A percentile compares a stretch with the other conserved stretches of the same genome.
Evolutionary conservation across 2,329 filamentous ascomycete species (phyloP).

Genomic region (Ceratocystis harringtonii): DNA sequence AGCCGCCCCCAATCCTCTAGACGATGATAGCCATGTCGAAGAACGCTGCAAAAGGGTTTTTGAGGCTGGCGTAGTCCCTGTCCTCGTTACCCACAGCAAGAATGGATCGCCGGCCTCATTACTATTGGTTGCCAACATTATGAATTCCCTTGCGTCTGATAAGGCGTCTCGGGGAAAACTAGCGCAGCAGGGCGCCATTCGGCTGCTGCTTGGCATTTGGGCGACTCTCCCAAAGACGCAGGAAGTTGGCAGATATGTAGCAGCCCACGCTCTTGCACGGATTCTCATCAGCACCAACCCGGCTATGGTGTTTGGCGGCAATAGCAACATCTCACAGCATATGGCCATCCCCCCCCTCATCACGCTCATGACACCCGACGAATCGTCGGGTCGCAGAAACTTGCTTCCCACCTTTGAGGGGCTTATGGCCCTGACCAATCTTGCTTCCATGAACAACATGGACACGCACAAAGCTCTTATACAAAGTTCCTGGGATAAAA

Average conservation of each 20-base stretch:
- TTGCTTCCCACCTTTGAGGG: slow-evolving; percentile 81
- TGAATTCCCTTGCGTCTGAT: slow-evolving; percentile 64
- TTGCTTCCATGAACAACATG: slow-evolving; percentile 63
- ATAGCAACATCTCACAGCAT: slow-evolving; percentile 55
- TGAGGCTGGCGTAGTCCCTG: slow-evolving; percentile 59
- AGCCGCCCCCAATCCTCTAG: slow-evolving; percentile 48
- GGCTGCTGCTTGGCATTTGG: slow-evolving; percentile 61
- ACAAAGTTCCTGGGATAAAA: slow-evolving; percentile 52
- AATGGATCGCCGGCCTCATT: slow-evolving; percentile 56
- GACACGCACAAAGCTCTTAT: slow-evolving; percentile 55
- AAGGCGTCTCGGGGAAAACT: slow-evolving; percentile 60
- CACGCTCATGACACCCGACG: slow-evolving; percentile 54
- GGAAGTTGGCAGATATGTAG: slow-evolving; percentile 35
- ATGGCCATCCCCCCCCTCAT: slow-evolving; percentile 73
- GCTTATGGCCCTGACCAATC: slow-evolving; percentile 82
- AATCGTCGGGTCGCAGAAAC: slow-evolving; percentile 49
- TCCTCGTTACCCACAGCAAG: slow-evolving; percentile 63
- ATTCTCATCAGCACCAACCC: slow-evolving; percentile 81
- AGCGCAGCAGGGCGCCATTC: slow-evolving; percentile 86
- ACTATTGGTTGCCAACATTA: slow-evolving; percentile 57
- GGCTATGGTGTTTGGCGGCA: slow-evolving; percentile 64
- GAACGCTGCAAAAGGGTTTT: slow-evolving; percentile 65
- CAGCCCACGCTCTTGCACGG: slow-evolving; percentile 68
- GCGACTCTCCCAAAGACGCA: slow-evolving; percentile 42
- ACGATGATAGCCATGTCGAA: slow-evolving; percentile 61